phyloP scores from a whole-genome alignment of 345 rosid genomes.

The Balakata baccata region DNA sequence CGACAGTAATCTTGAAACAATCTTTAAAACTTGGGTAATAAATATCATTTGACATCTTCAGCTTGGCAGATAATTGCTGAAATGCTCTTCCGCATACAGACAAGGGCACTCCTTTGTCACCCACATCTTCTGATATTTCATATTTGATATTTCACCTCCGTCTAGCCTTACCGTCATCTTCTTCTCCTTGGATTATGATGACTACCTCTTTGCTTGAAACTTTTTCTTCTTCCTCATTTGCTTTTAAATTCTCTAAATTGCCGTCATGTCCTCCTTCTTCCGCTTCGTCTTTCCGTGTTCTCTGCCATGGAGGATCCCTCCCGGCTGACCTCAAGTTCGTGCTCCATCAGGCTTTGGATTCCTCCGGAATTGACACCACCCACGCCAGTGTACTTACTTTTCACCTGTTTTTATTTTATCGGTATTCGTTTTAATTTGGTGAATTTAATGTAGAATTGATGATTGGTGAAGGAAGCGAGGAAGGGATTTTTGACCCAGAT shows the following conservation, averaged over 20 bases:
- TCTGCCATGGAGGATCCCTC: neutral
- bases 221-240: too few relatives aligned
- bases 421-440: neutral
- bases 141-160: too few relatives aligned
- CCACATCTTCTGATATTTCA: too few relatives aligned
- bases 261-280: neutral
- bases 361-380: constrained; percentile 6
- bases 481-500: constrained; percentile 5
- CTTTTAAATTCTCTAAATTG: neutral
- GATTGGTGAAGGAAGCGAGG: neutral
- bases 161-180: too few relatives aligned
- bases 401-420: neutral
- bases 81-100: too few relatives aligned
- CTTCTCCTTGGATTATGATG: too few relatives aligned
- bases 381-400: neutral
- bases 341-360: neutral
- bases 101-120: too few relatives aligned
- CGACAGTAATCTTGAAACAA: too few relatives aligned
- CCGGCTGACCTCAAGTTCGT: neutral
- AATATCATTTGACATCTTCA: too few relatives aligned
- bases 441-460: neutral
- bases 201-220: neutral
- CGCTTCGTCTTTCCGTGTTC: neutral
- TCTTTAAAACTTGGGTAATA: too few relatives aligned
- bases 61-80: too few relatives aligned